phyloP scores from a whole-genome alignment of 352 stramenopile species.

The Proteromonas lacertae region DNA sequence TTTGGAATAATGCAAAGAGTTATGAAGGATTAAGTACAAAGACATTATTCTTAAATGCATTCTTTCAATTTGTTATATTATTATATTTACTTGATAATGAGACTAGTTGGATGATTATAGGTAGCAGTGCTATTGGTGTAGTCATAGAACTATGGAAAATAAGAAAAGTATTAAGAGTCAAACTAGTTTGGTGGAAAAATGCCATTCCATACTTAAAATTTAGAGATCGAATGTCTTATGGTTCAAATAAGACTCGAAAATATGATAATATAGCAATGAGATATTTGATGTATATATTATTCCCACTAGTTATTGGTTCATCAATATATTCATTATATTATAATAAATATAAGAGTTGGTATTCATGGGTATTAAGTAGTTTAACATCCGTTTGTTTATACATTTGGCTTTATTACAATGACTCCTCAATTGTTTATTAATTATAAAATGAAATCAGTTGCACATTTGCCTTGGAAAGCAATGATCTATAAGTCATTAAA shows the following conservation, averaged over 20 bases:
- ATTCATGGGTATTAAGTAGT: slow-evolving; percentile 75
- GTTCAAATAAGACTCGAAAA: too few species aligned
- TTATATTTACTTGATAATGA: slow-evolving; percentile 84
- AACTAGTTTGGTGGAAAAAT: too few species aligned
- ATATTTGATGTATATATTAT: slow-evolving; percentile 14
- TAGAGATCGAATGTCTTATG: too few species aligned
- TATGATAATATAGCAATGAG: slow-evolving; percentile 18
- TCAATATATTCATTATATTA: slow-evolving; percentile 62
- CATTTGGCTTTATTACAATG: slow-evolving; percentile 32
- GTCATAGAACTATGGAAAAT: too few species aligned
- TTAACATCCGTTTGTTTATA: slow-evolving; percentile 69
- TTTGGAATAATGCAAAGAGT: slow-evolving; percentile 81
- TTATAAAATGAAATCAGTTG: slow-evolving; percentile 22
- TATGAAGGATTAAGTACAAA: slow-evolving; percentile 60
- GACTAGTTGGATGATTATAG: slow-evolving; percentile 44
- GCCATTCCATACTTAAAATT: too few species aligned
- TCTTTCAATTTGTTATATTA: slow-evolving; percentile 80
- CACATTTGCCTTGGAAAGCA: slow-evolving; percentile 56
- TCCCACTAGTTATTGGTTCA: slow-evolving; percentile 57
- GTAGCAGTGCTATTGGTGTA: slow-evolving; percentile 26
- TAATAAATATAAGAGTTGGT: slow-evolving; percentile 72
- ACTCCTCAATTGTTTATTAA: slow-evolving; percentile 42
- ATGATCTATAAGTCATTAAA: slow-evolving; percentile 93
- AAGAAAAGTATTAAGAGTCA: too few species aligned
- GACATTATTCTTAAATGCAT: slow-evolving; percentile 60